Base-by-base conservation (phyloP, 768 basidiomycete species). In the Pleurotus pulmonarius region DNA sequence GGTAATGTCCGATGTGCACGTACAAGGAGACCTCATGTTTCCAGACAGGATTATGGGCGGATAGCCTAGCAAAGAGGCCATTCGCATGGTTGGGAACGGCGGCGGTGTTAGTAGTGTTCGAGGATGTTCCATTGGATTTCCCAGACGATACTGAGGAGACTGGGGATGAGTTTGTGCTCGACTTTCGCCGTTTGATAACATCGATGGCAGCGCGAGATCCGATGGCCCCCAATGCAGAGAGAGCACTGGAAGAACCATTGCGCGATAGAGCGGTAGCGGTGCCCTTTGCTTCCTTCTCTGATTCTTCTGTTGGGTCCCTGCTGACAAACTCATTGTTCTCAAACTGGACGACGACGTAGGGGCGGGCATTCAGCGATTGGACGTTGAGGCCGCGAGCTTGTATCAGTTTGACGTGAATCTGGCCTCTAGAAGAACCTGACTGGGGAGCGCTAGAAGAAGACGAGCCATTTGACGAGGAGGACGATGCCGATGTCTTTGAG, bases 21-120 rank as follows among this genome's bases (percentile, higher is more conserved):
- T 72, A 98, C 96, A 99, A 99, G 44, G 92, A 87, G 34, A 98
- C 97, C 70, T 98, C 90, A 69, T 98, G 96, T 74, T 99, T 99
- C 97, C 97, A 99, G 18, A 95, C 87, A 9, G 97, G 96, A 75
- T 94, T 98, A 66, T 92, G 82, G 56, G 91, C 80, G 16, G 85
- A 86, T 38, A 83, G 70, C 49, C 85, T 78, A 58, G 83, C 81
- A 63, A 91, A 87, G 52, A 89, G 78, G 48, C 76, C 77, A 38
- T 63, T 72, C 49, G 70, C 59, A 20, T 70, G 65, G 56, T 70
- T 64, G 37, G 73, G 57, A 39, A 63, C 48, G 2, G 63, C 53
- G 13, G 68, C 59, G 56, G 70, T 34, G 58, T 54, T 64, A 65
- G 40, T 18, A 65, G 40, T 18, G 60, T 58, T 5, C 61, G 68